Evolutionary conservation across 192 early-diverging fungal genomes (phyloP).

Genomic region (Chytriomyces hyalinus): DNA sequence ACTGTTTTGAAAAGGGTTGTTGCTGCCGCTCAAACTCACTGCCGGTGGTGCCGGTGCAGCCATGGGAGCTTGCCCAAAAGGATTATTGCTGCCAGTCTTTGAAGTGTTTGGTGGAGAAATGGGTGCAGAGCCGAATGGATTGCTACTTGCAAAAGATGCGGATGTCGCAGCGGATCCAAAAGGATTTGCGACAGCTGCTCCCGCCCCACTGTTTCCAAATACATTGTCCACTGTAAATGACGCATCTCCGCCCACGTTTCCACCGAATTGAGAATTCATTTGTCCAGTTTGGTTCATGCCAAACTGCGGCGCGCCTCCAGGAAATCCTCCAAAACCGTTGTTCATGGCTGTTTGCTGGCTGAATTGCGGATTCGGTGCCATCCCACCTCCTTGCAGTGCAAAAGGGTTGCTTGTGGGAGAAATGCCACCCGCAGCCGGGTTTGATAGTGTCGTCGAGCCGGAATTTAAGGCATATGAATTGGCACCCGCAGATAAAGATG

Average conservation of each 20-base stretch:
- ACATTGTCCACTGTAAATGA: slow-evolving; percentile 56
- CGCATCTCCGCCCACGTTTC: not conserved
- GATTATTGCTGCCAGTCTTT: slow-evolving; percentile 4
- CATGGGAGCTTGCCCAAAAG: not conserved
- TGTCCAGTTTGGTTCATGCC: not conserved
- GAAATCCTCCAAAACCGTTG: not conserved
- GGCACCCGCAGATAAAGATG: slow-evolving; percentile 10
- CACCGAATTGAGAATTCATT: too few relatives aligned
- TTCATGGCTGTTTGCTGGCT: not conserved
- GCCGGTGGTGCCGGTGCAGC: not conserved
- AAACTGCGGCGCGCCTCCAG: slow-evolving; percentile 3
- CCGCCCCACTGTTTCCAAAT: slow-evolving; percentile 38
- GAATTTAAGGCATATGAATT: slow-evolving; percentile 21
- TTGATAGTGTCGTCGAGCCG: not conserved
- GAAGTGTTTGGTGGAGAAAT: not conserved
- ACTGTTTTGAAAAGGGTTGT: slow-evolving; percentile 11
- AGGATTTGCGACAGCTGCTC: not conserved
- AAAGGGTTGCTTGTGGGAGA: slow-evolving; percentile 16
- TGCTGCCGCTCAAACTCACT: not conserved
- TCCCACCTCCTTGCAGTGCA: slow-evolving; percentile 12
- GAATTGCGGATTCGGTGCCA: not conserved
- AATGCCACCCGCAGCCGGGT: slow-evolving; percentile 29
- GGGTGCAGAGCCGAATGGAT: slow-evolving; percentile 16
- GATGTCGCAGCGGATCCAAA: not conserved
- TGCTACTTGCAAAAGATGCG: slow-evolving; percentile 11